These are phyloP conservation scores for Saccharomycopsis hybrid DNA, from an alignment of 1,139 yeast genomes.

Conservation along the genomic window DNA sequence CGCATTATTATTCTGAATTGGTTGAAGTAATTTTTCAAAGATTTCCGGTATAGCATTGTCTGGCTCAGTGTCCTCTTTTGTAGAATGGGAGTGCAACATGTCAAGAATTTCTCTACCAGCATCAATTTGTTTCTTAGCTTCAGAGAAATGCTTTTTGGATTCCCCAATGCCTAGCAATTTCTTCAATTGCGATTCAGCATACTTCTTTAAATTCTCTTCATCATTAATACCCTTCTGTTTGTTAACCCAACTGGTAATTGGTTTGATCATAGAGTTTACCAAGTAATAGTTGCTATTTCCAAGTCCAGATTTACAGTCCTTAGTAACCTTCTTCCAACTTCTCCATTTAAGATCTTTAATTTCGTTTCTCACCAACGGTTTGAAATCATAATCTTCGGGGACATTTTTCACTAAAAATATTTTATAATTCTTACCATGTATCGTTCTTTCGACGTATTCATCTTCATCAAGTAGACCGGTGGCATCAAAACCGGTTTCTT, in stretches of 20 bases:
- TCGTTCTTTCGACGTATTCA: conserved; percentile 75
- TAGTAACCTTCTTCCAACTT: conserved; percentile 37
- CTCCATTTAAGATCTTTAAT: conserved; percentile 68
- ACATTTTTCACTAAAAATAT: conserved; percentile 74
- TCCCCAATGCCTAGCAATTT: conserved; percentile 50
- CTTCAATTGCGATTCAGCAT: conserved; percentile 61
- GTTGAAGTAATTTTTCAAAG: conserved; percentile 9
- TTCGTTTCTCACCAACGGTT: conserved; percentile 82
- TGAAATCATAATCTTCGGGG: conserved; percentile 68
- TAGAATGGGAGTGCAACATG: conserved; percentile 40
- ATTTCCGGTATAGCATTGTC: conserved; percentile 5
- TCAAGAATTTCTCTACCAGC: conserved; percentile 74
- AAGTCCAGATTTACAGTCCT: conserved; percentile 27
- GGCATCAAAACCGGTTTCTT: conserved; percentile 93
- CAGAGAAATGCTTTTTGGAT: conserved; percentile 25
- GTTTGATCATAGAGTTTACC: conserved; percentile 55
- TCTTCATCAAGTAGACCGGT: conserved; percentile 57
- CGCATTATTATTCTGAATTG: not conserved
- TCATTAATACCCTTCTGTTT: conserved; percentile 50
- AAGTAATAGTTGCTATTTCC: conserved; percentile 46
- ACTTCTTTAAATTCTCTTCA: conserved; percentile 39
- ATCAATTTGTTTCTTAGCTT: conserved; percentile 36
- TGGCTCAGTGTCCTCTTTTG: not conserved
- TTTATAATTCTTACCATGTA: conserved; percentile 78
- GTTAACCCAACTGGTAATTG: conserved; percentile 51